phyloP scores from a whole-genome alignment of 2,329 filamentous ascomycete species.

The Apiospora phragmitis region DNA sequence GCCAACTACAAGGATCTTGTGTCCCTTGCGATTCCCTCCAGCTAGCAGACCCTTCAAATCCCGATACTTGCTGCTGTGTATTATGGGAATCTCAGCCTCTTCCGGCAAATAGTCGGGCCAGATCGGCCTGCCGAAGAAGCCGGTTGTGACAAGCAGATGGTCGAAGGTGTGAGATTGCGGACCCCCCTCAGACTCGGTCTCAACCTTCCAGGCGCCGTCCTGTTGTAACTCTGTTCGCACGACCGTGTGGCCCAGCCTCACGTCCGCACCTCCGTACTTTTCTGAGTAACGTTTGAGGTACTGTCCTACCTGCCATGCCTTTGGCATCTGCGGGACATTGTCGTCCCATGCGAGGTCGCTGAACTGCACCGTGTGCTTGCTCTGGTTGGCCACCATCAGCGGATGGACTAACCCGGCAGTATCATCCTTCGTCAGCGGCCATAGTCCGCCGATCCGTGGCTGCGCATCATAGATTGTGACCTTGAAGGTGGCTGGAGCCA shows the following conservation, averaged over 20 bases:
- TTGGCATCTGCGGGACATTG: constrained; percentile 65
- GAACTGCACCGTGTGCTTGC: constrained; percentile 72
- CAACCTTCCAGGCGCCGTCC: constrained; percentile 42
- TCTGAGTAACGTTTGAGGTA: constrained; percentile 69
- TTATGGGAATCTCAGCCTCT: constrained; percentile 45
- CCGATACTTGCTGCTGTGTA: constrained; percentile 71
- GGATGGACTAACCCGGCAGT: constrained; percentile 58
- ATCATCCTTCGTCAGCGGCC: constrained; percentile 59
- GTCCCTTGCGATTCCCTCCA: constrained; percentile 36
- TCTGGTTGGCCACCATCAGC: constrained; percentile 73
- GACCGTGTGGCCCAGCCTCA: constrained; percentile 53
- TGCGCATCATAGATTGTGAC: constrained; percentile 72
- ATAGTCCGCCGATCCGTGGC: constrained; percentile 72
- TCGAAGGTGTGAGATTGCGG: constrained; percentile 60
- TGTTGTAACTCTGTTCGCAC: constrained; percentile 37
- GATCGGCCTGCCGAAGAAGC: constrained; percentile 69
- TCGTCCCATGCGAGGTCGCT: constrained; percentile 72
- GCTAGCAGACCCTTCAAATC: constrained; percentile 51
- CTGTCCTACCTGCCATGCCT: constrained; percentile 72
- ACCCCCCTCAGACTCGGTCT: constrained; percentile 34
- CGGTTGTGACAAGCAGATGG: constrained; percentile 70
- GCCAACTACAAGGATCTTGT: constrained; percentile 72
- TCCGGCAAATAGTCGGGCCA: constrained; percentile 46
- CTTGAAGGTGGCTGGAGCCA: constrained; percentile 54
- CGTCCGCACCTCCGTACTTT: constrained; percentile 49